Conservation (phyloP, 202 grass and related monocot species). For the Schoenoplectus tabernaemontani region DNA sequence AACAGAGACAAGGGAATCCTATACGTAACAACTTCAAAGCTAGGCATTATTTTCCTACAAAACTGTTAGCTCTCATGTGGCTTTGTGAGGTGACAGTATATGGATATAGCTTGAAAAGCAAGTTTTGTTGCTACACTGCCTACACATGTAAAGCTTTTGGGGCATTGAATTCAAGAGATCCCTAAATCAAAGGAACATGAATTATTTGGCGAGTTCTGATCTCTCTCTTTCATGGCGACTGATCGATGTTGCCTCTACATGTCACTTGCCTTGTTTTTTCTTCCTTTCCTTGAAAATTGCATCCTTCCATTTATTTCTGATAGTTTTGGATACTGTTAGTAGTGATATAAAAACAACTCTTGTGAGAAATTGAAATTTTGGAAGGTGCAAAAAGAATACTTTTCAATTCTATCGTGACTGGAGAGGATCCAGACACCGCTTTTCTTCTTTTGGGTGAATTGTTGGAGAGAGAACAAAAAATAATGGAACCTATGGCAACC, state of each 20-base stretch:
- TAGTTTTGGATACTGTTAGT: background rate
- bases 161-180: slow-evolving; percentile 9
- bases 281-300: background rate
- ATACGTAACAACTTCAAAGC: background rate
- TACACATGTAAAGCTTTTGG: slow-evolving; percentile 8
- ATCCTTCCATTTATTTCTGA: background rate
- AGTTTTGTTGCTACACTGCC: slow-evolving; percentile 12
- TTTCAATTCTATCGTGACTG: background rate
- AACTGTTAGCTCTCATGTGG: background rate
- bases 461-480: slow-evolving; percentile 7
- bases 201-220: slow-evolving; percentile 1
- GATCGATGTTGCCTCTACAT: slow-evolving; percentile 4
- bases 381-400: background rate
- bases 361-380: background rate
- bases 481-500: background rate
- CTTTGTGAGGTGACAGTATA: background rate
- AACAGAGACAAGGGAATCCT: background rate
- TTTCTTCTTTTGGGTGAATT: background rate
- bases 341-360: background rate
- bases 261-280: background rate
- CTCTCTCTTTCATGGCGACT: background rate
- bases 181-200: slow-evolving; percentile 16
- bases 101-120: slow-evolving; percentile 16
- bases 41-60: background rate
- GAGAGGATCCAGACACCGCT: background rate